Evolutionary conservation across 1,284 basidiomycete genomes (phyloP).

Genomic region (Cryptococcus sp.): DNA sequence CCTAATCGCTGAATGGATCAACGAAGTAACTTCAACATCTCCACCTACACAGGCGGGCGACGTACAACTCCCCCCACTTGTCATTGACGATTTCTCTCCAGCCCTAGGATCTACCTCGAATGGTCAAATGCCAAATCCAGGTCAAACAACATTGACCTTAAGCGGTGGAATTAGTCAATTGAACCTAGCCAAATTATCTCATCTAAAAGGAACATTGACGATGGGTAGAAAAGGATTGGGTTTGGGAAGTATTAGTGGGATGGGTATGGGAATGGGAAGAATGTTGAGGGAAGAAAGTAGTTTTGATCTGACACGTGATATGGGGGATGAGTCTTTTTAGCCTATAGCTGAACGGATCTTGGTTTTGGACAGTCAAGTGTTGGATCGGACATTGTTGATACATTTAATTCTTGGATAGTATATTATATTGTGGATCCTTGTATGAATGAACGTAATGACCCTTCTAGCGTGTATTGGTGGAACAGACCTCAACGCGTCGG

Average conservation of each 20-base stretch:
- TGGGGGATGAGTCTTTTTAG: slow-evolving; percentile 9
- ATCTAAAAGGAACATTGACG: slow-evolving; percentile 25
- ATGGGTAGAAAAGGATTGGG: slow-evolving; percentile 7
- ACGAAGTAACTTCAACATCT: slow-evolving; percentile 9
- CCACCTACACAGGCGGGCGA: background rate
- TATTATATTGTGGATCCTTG: too few relatives aligned
- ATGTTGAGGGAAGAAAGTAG: slow-evolving; percentile 34
- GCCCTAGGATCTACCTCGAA: background rate
- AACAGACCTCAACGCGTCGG: too few relatives aligned
- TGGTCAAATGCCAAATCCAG: slow-evolving; percentile 5
- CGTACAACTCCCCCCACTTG: slow-evolving; percentile 7
- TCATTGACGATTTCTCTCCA: slow-evolving; percentile 21
- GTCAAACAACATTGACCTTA: slow-evolving; percentile 16
- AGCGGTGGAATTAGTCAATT: slow-evolving; percentile 25
- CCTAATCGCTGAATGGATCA: slow-evolving; percentile 42
- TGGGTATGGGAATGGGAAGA: slow-evolving; percentile 8
- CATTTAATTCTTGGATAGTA: too few relatives aligned
- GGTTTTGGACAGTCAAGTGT: too few relatives aligned
- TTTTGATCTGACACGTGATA: slow-evolving; percentile 24
- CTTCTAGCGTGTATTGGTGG: too few relatives aligned
- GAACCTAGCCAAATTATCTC: slow-evolving; percentile 28
- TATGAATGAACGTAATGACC: too few relatives aligned
- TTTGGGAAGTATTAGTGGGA: slow-evolving; percentile 1
- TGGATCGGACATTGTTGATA: too few relatives aligned
- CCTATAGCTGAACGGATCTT: too few relatives aligned